Percentiles rank a stretch among this genome's conserved stretches.
Evolutionary conservation across 1,284 basidiomycete genomes (phyloP).

Genomic region (Mycena citricolor): DNA sequence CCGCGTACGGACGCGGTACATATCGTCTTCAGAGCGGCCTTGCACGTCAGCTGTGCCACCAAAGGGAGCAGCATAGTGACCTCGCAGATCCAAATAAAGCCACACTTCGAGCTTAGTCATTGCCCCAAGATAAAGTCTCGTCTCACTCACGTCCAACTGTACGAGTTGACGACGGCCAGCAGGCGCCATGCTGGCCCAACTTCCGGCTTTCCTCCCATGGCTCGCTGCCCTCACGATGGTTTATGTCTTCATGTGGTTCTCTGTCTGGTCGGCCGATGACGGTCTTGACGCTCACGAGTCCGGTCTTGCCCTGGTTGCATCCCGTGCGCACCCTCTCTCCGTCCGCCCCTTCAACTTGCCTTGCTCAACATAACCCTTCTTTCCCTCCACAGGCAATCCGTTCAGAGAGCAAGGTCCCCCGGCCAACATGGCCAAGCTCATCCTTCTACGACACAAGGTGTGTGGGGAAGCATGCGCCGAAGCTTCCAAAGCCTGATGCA

Average conservation of each 20-base stretch:
- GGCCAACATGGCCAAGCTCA: conserved; percentile 81
- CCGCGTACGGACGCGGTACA: conserved; percentile 71
- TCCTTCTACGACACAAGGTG: conserved; percentile 79
- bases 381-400: conserved; percentile 57
- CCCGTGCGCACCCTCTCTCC: conserved; percentile 47
- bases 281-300: conserved; percentile 62
- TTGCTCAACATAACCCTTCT: too few relatives aligned
- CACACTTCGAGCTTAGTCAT: too few relatives aligned
- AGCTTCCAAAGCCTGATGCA: too few relatives aligned
- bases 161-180: conserved; percentile 16
- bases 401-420: conserved; percentile 75
- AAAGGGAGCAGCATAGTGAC: conserved; percentile 8
- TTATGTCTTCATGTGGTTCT: conserved; percentile 67
- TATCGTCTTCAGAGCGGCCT: conserved; percentile 69
- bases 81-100: too few relatives aligned
- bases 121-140: conserved; percentile 9
- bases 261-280: conserved; percentile 65
- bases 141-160: too few relatives aligned
- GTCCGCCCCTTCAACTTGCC: conserved; percentile 9
- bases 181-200: conserved; percentile 49
- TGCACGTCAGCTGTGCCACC: conserved; percentile 69
- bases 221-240: conserved; percentile 61
- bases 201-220: conserved; percentile 51
- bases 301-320: conserved; percentile 62
- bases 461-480: conserved; percentile 23